phyloP scores from a whole-genome alignment of 225 moss, liverwort and hornwort species.

The Straminergon stramineum region DNA sequence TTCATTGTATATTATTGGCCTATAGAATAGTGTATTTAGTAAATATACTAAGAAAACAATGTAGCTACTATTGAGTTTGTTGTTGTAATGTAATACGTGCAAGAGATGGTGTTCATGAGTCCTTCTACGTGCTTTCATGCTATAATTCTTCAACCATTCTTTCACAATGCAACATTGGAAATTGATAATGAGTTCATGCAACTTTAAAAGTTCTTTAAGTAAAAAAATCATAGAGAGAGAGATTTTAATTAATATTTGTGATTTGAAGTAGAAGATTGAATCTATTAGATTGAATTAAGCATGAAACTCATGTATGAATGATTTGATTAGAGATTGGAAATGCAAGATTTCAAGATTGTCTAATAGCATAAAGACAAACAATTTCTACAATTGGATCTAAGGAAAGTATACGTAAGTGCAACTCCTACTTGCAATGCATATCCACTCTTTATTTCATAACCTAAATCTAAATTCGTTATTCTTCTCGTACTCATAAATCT shows the following conservation, averaged over 20 bases:
- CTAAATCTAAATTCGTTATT: not conserved
- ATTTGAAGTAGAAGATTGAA: not conserved
- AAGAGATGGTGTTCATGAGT: not conserved
- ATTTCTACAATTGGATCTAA: not conserved
- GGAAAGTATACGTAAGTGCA: rapidly evolving
- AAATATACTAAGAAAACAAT: rapidly evolving
- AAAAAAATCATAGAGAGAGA: no score
- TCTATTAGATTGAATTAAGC: not conserved
- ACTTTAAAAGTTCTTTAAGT: not conserved
- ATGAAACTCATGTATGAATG: not conserved
- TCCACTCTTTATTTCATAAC: not conserved
- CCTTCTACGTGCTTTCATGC: rapidly evolving
- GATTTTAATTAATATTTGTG: not conserved
- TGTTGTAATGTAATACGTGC: no score
- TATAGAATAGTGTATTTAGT: no score
- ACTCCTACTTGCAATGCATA: not conserved
- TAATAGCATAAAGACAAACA: not conserved
- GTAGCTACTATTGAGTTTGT: not conserved
- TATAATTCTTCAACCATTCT: not conserved
- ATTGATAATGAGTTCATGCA: not conserved
- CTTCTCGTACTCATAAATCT: no score
- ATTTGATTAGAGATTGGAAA: not conserved
- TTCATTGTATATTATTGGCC: not conserved
- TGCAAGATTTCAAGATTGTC: not conserved
- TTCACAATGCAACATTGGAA: not conserved